A percentile compares a stretch with the other conserved stretches of the same genome.
Conservation (phyloP, 2,329 filamentous ascomycete genomes). For the Trichoderma guizhouense region DNA sequence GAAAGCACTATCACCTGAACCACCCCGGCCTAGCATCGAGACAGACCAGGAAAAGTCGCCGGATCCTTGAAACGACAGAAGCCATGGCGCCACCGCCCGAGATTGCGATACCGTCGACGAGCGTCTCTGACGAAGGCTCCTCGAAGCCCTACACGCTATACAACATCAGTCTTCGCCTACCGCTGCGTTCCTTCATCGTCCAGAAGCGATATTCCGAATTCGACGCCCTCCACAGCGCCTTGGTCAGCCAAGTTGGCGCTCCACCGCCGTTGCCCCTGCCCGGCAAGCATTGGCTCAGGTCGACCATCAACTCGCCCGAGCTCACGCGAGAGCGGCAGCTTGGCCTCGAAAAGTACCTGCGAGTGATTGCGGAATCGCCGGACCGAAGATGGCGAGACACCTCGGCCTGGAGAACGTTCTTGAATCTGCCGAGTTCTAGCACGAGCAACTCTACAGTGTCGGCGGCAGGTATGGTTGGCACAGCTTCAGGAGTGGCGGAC, state of each 20-base stretch:
- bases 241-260: slow-evolving; percentile 57
- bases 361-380: slow-evolving; percentile 67
- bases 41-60: background rate
- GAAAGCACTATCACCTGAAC: background rate
- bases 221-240: slow-evolving; percentile 58
- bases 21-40: background rate
- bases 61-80: background rate
- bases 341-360: slow-evolving; percentile 68
- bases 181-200: slow-evolving; percentile 70
- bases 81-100: slow-evolving; percentile 63
- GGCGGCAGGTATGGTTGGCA: slow-evolving; percentile 43
- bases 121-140: slow-evolving; percentile 47
- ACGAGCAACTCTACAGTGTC: slow-evolving; percentile 47
- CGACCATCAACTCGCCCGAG: slow-evolving; percentile 65
- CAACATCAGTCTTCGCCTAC: slow-evolving; percentile 73
- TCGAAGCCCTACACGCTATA: slow-evolving; percentile 72
- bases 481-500: slow-evolving; percentile 47
- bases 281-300: slow-evolving; percentile 72
- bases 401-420: slow-evolving; percentile 67
- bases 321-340: slow-evolving; percentile 68
- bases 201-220: slow-evolving; percentile 85
- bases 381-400: slow-evolving; percentile 75
- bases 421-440: slow-evolving; percentile 62
- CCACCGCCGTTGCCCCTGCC: slow-evolving; percentile 67
- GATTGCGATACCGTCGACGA: slow-evolving; percentile 66